These are phyloP conservation scores for Mycosarcoma mackinlayi DNA, from an alignment of 1,284 basidiomycete genomes.

Conservation along the genomic window DNA sequence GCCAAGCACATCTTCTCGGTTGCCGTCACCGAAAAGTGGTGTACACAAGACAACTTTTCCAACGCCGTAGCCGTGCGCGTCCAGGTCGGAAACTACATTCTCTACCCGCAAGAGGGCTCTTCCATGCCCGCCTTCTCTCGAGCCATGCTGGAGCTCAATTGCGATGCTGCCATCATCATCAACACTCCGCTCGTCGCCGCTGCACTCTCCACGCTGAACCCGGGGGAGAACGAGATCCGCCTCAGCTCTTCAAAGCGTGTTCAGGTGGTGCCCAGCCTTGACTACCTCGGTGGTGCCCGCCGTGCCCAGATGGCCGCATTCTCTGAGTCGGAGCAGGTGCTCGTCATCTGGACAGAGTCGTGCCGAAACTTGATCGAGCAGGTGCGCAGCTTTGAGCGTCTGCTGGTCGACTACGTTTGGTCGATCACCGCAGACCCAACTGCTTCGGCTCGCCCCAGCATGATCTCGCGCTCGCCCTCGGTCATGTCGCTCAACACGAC, in stretches of 20 bases:
- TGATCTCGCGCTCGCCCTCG: constrained; percentile 31
- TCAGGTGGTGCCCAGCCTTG: constrained; percentile 71
- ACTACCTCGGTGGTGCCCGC: constrained; percentile 76
- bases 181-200: constrained; percentile 83
- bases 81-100: constrained; percentile 42
- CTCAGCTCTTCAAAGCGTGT: constrained; percentile 41
- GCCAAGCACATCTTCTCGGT: constrained; percentile 30
- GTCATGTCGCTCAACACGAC: constrained; percentile 29
- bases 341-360: constrained; percentile 80
- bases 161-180: constrained; percentile 81
- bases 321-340: constrained; percentile 78
- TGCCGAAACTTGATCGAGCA: constrained; percentile 71
- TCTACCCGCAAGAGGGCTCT: constrained; percentile 34
- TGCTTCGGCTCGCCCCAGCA: constrained; percentile 28
- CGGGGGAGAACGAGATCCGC: constrained; percentile 39
- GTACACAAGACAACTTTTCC: constrained; percentile 33
- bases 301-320: constrained; percentile 88
- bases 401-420: constrained; percentile 84
- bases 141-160: constrained; percentile 79
- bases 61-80: constrained; percentile 49
- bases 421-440: constrained; percentile 30
- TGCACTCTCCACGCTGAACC: constrained; percentile 70
- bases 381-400: constrained; percentile 76
- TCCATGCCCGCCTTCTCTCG: constrained; percentile 33
- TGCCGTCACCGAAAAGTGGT: constrained; percentile 33